Conservation (phyloP, 2,329 filamentous ascomycete species). For the Sphaerulina musiva region DNA sequence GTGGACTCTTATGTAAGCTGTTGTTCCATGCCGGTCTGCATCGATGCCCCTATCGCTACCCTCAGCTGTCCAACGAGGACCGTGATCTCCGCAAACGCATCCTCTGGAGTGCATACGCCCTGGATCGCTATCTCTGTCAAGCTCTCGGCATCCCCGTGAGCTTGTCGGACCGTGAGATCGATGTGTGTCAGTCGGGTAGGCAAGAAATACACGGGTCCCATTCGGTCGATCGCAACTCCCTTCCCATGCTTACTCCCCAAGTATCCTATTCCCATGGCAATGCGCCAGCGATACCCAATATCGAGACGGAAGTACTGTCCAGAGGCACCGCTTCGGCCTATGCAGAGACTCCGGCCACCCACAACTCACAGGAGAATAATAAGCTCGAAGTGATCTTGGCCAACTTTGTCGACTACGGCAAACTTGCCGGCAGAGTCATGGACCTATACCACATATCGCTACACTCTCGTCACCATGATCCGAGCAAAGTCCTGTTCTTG, state of each 20-base stretch:
- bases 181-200: conserved; percentile 35
- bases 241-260: conserved; percentile 1
- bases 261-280: conserved; percentile 1
- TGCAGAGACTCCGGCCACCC: neutral
- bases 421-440: conserved; percentile 20
- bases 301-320: neutral
- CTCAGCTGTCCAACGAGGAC: conserved; percentile 22
- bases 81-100: conserved; percentile 38
- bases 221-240: conserved; percentile 6
- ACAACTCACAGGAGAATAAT: neutral
- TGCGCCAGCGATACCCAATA: neutral
- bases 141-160: conserved; percentile 35
- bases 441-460: conserved; percentile 23
- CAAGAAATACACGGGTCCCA: conserved; percentile 27
- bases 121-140: conserved; percentile 37
- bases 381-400: conserved; percentile 21
- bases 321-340: neutral
- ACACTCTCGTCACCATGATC: conserved; percentile 18
- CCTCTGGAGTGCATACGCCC: conserved; percentile 38
- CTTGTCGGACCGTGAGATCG: conserved; percentile 36
- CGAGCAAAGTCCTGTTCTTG: conserved; percentile 19
- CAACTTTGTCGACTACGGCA: conserved; percentile 24
- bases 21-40: conserved; percentile 48
- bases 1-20: conserved; percentile 43
- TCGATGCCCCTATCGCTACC: conserved; percentile 47